A percentile compares a stretch with the other conserved stretches of the same genome.
These are phyloP conservation scores for Arthrinium phaeospermum DNA, from an alignment of 2,329 filamentous ascomycete genomes.

Conservation along the genomic window DNA sequence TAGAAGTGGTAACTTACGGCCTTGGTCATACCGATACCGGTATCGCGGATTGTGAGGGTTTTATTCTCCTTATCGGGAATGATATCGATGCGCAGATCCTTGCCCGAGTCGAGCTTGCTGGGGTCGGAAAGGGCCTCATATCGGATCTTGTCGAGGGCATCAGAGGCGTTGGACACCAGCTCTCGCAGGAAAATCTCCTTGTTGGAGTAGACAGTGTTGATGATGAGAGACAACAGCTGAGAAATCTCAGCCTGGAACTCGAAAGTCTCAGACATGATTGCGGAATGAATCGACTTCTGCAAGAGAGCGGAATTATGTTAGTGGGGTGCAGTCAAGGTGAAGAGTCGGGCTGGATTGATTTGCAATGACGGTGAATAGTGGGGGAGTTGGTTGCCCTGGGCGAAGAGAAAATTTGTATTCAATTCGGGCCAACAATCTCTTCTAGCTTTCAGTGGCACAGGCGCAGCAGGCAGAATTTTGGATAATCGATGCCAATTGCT, in stretches of 20 bases:
- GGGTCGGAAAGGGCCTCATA: constrained; percentile 98
- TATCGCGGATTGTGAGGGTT: constrained; percentile 96
- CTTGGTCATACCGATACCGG: constrained; percentile 99
- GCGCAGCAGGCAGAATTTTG: background rate
- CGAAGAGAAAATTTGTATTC: background rate
- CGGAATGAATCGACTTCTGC: constrained; percentile 27
- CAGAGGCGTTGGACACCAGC: constrained; percentile 96
- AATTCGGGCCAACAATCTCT: background rate
- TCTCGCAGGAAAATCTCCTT: constrained; percentile 99
- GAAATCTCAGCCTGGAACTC: constrained; percentile 99
- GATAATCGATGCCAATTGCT: background rate
- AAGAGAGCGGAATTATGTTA: background rate
- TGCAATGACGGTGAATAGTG: constrained; percentile 1
- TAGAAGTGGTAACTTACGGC: constrained; percentile 69
- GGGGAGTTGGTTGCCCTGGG: background rate
- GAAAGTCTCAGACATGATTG: constrained; percentile 94
- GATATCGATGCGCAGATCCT: constrained; percentile 99
- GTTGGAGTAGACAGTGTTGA: constrained; percentile 99
- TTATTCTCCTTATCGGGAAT: constrained; percentile 97
- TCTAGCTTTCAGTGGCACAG: background rate
- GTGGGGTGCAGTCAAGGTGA: background rate
- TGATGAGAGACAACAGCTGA: constrained; percentile 99
- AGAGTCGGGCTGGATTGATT: background rate
- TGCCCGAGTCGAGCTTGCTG: constrained; percentile 94
- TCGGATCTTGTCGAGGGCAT: constrained; percentile 99